Conservation (phyloP, 2,329 filamentous ascomycete species). For the Pseudogymnoascus sp. region DNA sequence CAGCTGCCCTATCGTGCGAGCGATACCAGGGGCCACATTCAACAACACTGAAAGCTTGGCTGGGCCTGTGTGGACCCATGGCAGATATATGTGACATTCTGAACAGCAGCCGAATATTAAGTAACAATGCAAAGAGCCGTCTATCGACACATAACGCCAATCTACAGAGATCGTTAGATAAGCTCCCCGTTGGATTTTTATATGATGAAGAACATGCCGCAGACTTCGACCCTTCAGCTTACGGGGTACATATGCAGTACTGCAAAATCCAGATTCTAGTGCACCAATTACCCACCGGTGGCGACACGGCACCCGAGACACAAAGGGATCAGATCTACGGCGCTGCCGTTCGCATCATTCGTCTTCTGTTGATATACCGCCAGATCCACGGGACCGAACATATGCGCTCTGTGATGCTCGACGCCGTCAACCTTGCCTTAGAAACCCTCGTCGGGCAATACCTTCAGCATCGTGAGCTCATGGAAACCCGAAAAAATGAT, state of each 20-base stretch:
- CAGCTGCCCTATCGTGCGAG: neutral
- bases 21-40: neutral
- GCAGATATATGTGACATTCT: conserved; percentile 6
- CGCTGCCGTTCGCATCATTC: conserved; percentile 1
- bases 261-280: conserved; percentile 11
- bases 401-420: conserved; percentile 8
- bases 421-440: neutral
- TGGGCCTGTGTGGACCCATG: conserved; percentile 8
- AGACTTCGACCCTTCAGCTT: neutral
- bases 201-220: neutral
- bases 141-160: neutral
- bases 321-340: neutral
- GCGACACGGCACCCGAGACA: neutral
- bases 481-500: neutral
- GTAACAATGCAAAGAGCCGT: neutral
- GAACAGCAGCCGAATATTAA: neutral
- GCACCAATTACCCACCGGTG: neutral
- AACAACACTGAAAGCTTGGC: neutral
- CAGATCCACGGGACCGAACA: conserved; percentile 3
- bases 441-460: neutral
- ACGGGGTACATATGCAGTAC: conserved; percentile 6
- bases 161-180: neutral
- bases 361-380: conserved; percentile 7
- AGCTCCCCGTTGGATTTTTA: neutral
- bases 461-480: neutral